These are phyloP conservation scores for Dioscorea cayenensis DNA, from an alignment of 116 monocot genomes.

Conservation along the genomic window DNA sequence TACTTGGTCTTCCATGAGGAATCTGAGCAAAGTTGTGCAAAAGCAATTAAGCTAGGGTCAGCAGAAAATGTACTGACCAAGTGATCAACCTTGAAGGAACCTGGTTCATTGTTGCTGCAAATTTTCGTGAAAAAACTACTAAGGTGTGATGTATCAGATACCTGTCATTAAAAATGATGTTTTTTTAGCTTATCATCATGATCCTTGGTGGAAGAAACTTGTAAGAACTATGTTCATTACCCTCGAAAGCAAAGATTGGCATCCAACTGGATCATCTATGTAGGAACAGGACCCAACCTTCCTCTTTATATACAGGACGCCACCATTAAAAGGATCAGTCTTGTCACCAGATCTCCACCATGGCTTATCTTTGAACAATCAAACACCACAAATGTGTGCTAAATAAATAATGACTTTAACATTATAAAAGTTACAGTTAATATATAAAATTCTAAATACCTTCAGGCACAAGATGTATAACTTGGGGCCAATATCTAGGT, in stretches of 20 bases:
- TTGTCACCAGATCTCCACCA: slow-evolving; percentile 77
- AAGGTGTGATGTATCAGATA: slow-evolving; percentile 35
- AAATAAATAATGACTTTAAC: not conserved
- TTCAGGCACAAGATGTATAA: slow-evolving; percentile 65
- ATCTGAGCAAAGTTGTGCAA: slow-evolving; percentile 72
- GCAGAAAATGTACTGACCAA: slow-evolving; percentile 89
- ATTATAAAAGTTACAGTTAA: slow-evolving; percentile 2
- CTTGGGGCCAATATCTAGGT: slow-evolving; percentile 95
- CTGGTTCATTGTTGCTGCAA: slow-evolving; percentile 16
- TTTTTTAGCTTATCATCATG: not conserved
- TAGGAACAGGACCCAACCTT: slow-evolving; percentile 95
- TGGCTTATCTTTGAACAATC: slow-evolving; percentile 44
- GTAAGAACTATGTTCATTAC: slow-evolving; percentile 81
- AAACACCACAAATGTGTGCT: not conserved
- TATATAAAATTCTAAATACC: slow-evolving; percentile 26
- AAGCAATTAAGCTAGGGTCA: slow-evolving; percentile 93
- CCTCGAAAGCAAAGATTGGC: slow-evolving; percentile 84
- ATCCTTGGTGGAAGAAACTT: slow-evolving; percentile 2
- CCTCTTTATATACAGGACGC: slow-evolving; percentile 75
- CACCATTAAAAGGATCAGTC: slow-evolving; percentile 75
- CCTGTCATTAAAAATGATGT: slow-evolving; percentile 30
- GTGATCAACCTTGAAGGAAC: slow-evolving; percentile 61
- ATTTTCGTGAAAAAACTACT: slow-evolving; percentile 8
- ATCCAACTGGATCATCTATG: slow-evolving; percentile 88
- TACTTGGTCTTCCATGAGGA: slow-evolving; percentile 56